A percentile compares a stretch with the other conserved stretches of the same genome.
phyloP scores from a whole-genome alignment of 1,284 basidiomycete genomes.

The Pascua sp. region DNA sequence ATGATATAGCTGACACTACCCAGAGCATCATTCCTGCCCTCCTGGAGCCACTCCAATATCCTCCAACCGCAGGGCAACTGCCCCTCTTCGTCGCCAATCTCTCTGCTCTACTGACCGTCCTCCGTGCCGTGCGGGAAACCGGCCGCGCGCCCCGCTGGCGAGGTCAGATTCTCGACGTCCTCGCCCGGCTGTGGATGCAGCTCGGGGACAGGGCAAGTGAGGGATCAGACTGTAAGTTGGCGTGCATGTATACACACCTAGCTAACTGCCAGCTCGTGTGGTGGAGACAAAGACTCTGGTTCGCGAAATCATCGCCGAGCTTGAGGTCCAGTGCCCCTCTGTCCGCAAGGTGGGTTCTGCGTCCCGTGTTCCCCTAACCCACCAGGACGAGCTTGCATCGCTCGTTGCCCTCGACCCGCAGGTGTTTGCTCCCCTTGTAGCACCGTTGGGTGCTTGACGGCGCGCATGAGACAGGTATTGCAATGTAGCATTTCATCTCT shows the following conservation, averaged over 20 bases:
- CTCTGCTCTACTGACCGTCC: conserved; percentile 28
- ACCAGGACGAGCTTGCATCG: conserved; percentile 7
- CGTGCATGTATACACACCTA: neutral
- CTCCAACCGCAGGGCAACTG: conserved; percentile 31
- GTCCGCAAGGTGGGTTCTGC: conserved; percentile 13
- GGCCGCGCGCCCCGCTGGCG: conserved; percentile 40
- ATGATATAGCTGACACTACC: neutral
- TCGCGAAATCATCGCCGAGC: conserved; percentile 8
- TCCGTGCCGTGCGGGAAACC: conserved; percentile 25
- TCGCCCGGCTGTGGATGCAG: conserved; percentile 34
- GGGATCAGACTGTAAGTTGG: neutral
- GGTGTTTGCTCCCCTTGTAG: conserved; percentile 17
- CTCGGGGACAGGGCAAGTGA: conserved; percentile 23
- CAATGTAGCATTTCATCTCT: no score
- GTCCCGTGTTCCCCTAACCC: conserved; percentile 9
- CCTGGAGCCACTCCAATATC: conserved; percentile 39
- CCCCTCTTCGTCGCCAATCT: conserved; percentile 39
- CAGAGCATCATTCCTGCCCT: conserved; percentile 44
- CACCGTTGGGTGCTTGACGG: neutral
- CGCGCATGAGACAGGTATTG: no score
- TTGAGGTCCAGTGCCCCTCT: conserved; percentile 14
- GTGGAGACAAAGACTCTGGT: neutral
- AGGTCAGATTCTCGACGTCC: conserved; percentile 44
- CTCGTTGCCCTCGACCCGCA: conserved; percentile 12
- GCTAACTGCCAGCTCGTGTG: neutral